Base-by-base conservation (phyloP, 768 basidiomycete species). In the Clitopilus hobsonii region DNA sequence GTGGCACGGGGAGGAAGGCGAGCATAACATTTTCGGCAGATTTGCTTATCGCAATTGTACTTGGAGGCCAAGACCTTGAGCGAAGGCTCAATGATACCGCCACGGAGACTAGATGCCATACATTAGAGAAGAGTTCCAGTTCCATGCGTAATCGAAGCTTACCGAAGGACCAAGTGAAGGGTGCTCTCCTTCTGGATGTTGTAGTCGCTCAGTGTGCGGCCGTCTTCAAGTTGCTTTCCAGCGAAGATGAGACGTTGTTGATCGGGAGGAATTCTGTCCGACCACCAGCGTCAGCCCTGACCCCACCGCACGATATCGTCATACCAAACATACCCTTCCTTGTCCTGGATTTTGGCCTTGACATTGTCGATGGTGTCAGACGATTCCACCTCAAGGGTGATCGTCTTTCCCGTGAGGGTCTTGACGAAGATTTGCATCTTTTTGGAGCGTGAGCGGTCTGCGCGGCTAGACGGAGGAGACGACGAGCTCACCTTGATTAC, bases 11-110 rank as follows among this genome's bases (percentile, higher is more conserved):
- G 96, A 60, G 97, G 96, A 65, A 98, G 96, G 65, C 97, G 96
- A 45, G 97, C 97, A 74, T 98, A 98, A 81, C 97, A 98, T 76
- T 98, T 98, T 74, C 97, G 94, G 84, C 97, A 98, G 67, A 98
- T 98, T 72, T 95, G 92, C 83, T 96, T 96, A 77, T 97, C 94
- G 73, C 94, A 98, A 79, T 98, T 98, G 86, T 94, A 97, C 74
- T 96, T 96, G 71, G 88, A 82, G 56, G 97, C 97, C 58, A 98
- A 85, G 38, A 94, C 93, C 77, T 98, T 98, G 68, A 99, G 79
- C 61, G 97, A 98, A 59, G 97, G 97, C 78, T 99, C 97, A 63
- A 99, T 98, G 80, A 99, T 94, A 52, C 97, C 97, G 59, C 97
- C 95, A 72, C 94, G 90, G 64, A 96, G 91, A 80, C 90, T 90